Evolutionary conservation across 208 protist species (phyloP), one percentile per base, ranked within the genome.

Genomic region (Herpetomonas samuelpessoai): DNA sequence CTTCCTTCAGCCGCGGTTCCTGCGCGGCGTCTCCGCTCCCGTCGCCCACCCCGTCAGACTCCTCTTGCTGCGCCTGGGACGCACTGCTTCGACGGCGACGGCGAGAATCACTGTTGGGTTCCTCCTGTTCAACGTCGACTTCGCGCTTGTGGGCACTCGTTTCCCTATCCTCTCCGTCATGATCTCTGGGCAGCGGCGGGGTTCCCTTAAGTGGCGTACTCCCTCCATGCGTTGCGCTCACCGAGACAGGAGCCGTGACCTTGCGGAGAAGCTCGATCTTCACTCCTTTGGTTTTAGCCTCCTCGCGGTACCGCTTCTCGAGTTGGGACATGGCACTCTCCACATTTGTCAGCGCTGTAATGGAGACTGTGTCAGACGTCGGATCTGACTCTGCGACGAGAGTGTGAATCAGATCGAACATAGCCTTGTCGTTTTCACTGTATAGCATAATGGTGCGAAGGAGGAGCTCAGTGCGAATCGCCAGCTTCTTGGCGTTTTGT

Each of bases 401-500:
- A 26, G 69, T 59, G 38, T 63, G 66, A 18, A 90, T 73, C 28
- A 31, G 57, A 1, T 71, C 31, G 16, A 76, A 41, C 7, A 82
- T 57, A 18, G 57, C 50, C 1, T 46, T 52, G n/a, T 71, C 46
- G 27, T 57, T 51, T 0, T 29, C 57, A 22, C 55, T 77, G 54
- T 81, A 88, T 18, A 88, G 65, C 38, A 56, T 59, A 6, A 79
- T 68, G 2, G 72, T 65, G 28, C 75, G 74, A 10, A 83, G 54
- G 21, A 92, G 24, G 1, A 69, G 82, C 21, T 71, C 67, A 21
- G 64, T 80, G 61, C 90, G 80, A 7, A 89, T 56, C 2, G 48
- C 27, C 10, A 91, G 51, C 30, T 63, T 62, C 62, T 65, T 63
- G 22, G 71, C 60, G 0, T 69, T 74, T 44, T 61, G 55, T 22